Base-by-base conservation (phyloP, 2,329 filamentous ascomycete species). In the Conoideocrella luteorostrata region DNA sequence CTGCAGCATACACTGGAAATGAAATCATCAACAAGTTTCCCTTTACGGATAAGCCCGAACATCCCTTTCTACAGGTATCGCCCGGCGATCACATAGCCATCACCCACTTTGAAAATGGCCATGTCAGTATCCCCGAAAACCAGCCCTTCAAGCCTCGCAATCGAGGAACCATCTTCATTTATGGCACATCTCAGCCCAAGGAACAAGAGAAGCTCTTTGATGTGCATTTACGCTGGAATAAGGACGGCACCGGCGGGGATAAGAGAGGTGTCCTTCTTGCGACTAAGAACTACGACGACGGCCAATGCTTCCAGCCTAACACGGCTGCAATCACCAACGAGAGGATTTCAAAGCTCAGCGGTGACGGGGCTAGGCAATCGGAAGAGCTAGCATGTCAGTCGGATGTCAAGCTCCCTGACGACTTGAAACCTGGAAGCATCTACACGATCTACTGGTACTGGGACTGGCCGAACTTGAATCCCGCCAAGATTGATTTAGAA, bases 361-460 rank as follows among this genome's bases (percentile, higher is more conserved):
- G 74, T 50, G 60, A 70, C 3, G 74, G 79, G 46, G 64, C 71
- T 39, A 60, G 73, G 23, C 72, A 73, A 62, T 78, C 75, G 21
- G 64, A 66, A 36, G 78, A 84, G 54, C 70, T 90, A 40, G 82
- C 75, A 69, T 97, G 93, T 66, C 90, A 96, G 64, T 82, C 82
- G 28, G 82, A 93, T 57, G 69, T 96, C 38, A 73, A 82, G 56
- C 69, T 98, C 12, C 93, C 93, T 0, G 58, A 70, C 5, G 76
- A 85, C 53, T 69, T 80, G 37, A 63, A 74, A n/a, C 62, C 71
- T 9, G 80, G 80, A 35, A 76, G 81, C 23, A 74, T 75, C 22
- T 87, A 90, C 61, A 91, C 88, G 3, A 67, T 95, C 41, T 95
- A 95, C 71, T 97, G 91, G 91, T 84, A 96, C 36, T 97, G 93